Evolutionary conservation across 257 asterid genomes (phyloP).

Genomic region (Solanum chilense): DNA sequence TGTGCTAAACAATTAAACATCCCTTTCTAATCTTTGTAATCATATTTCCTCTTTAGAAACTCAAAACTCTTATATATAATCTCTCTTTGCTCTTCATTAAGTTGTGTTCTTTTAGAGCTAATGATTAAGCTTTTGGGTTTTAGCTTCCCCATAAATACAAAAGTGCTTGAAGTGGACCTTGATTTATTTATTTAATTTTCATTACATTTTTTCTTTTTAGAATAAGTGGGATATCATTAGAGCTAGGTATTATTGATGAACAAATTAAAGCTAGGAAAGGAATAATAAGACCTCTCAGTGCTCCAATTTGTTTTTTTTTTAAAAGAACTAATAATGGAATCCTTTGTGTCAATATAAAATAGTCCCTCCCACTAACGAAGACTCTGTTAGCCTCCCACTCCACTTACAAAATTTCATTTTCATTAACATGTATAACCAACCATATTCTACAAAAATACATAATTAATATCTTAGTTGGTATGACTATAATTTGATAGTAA

Average conservation of each 20-base stretch:
- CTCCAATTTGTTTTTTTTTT: constrained; percentile 22
- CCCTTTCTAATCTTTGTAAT: not conserved
- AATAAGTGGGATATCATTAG: not conserved
- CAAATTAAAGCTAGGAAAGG: not conserved
- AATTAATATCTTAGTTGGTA: not conserved
- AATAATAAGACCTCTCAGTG: constrained; percentile 14
- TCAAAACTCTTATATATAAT: not conserved
- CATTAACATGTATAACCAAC: not conserved
- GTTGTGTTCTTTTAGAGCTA: not conserved
- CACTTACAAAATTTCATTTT: constrained; percentile 18
- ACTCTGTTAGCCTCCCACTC: constrained; percentile 11
- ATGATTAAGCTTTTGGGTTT: not conserved
- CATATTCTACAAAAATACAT: not conserved
- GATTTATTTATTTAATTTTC: not conserved
- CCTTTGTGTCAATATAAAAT: constrained; percentile 42
- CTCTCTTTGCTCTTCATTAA: not conserved
- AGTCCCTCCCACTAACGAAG: constrained; percentile 41
- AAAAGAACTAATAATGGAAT: constrained; percentile 23
- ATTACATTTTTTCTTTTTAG: too few species aligned
- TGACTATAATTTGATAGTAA: not conserved
- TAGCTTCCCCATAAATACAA: not conserved
- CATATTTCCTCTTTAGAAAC: not conserved
- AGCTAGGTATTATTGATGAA: not conserved
- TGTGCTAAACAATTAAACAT: not conserved
- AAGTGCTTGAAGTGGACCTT: not conserved